Conservation (phyloP, 345 rosid genomes). For the Erodium maritimum region DNA sequence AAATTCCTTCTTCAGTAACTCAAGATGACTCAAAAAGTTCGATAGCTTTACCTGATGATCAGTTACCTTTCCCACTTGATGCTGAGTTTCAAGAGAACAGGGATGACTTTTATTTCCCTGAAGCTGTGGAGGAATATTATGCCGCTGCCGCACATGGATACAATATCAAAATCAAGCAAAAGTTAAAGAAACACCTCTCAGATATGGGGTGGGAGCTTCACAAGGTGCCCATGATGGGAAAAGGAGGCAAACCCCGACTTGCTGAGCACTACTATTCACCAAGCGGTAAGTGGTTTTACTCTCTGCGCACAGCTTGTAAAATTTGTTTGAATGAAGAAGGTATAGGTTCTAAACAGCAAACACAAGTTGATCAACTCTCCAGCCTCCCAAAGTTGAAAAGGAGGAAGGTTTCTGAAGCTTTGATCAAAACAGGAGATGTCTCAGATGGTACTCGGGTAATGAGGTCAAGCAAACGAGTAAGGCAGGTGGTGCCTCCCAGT, state of each 20-base stretch:
- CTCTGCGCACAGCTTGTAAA: slow-evolving; percentile 32
- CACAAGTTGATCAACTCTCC: background rate
- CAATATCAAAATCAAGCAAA: slow-evolving; percentile 15
- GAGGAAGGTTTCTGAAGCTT: background rate
- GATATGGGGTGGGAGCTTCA: slow-evolving; percentile 30
- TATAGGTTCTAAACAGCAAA: background rate
- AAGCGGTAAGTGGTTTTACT: slow-evolving; percentile 18
- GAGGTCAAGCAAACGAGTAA: slow-evolving; percentile 8
- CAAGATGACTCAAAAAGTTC: background rate
- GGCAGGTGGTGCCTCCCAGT: background rate
- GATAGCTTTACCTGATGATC: slow-evolving; percentile 4
- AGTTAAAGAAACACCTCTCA: slow-evolving; percentile 32
- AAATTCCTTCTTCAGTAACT: background rate
- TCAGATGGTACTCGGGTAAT: background rate
- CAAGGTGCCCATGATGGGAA: background rate
- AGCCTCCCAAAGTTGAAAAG: background rate
- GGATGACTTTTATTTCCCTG: slow-evolving; percentile 4
- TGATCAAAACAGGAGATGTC: slow-evolving; percentile 5
- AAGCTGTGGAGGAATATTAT: slow-evolving; percentile 9
- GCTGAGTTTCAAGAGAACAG: background rate
- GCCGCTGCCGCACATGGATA: slow-evolving; percentile 7
- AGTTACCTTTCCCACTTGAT: no score
- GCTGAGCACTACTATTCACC: slow-evolving; percentile 20
- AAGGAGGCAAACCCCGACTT: slow-evolving; percentile 5
- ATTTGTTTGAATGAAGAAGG: slow-evolving; percentile 5